Conservation (phyloP, 2,329 filamentous ascomycete species). For the Trichoderma sp. region DNA sequence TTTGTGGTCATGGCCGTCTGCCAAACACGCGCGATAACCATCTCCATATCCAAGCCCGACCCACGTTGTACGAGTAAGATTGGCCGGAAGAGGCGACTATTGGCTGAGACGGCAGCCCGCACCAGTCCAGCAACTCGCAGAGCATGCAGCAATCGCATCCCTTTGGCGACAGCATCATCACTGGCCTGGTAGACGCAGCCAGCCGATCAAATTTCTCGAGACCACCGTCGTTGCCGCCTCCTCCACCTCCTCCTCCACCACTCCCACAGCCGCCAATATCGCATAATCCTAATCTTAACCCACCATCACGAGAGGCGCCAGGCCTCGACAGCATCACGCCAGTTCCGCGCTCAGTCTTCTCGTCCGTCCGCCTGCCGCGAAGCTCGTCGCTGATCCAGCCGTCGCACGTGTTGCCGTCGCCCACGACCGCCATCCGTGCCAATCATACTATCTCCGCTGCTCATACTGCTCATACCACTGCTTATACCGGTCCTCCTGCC, state of each 20-base stretch:
- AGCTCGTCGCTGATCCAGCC: slow-evolving; percentile 45
- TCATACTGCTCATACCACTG: background rate
- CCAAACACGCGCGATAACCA: slow-evolving; percentile 4
- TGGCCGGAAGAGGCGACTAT: slow-evolving; percentile 1
- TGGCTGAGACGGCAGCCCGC: slow-evolving; percentile 7
- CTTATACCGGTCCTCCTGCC: slow-evolving; percentile 21
- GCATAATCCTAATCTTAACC: background rate
- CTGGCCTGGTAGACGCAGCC: slow-evolving; percentile 7
- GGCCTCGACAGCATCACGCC: slow-evolving; percentile 24
- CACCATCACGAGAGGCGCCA: slow-evolving; percentile 8
- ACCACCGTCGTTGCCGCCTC: background rate
- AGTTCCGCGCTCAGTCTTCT: slow-evolving; percentile 29
- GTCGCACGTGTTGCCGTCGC: slow-evolving; percentile 26
- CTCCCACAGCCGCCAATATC: slow-evolving; percentile 7
- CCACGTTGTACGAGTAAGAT: slow-evolving; percentile 15
- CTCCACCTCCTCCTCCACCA: slow-evolving; percentile 15
- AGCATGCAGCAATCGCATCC: slow-evolving; percentile 30
- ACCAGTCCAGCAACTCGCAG: slow-evolving; percentile 4
- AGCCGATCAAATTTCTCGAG: background rate
- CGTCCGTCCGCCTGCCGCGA: slow-evolving; percentile 38
- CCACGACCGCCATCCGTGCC: background rate
- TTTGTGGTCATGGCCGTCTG: slow-evolving; percentile 16
- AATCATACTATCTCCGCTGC: background rate
- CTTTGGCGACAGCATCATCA: slow-evolving; percentile 22
- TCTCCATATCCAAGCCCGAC: background rate